These are phyloP conservation scores for Penicillium capsulatum DNA, from an alignment of 2,329 filamentous ascomycete genomes.

Conservation along the genomic window DNA sequence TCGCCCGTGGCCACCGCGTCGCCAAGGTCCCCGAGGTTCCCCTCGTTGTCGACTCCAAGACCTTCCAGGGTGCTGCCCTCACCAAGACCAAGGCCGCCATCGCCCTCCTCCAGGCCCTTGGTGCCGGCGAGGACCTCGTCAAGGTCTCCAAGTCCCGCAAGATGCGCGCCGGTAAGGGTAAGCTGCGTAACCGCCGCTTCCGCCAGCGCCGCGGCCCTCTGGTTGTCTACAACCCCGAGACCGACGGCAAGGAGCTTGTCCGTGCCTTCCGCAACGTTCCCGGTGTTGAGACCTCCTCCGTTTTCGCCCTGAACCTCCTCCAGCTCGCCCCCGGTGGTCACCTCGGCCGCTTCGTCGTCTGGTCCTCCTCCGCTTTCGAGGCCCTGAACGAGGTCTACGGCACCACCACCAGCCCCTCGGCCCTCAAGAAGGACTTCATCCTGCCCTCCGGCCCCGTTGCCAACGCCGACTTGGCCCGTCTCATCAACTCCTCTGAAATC, in stretches of 20 bases:
- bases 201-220: slow-evolving; percentile 96
- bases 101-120: slow-evolving; percentile 81
- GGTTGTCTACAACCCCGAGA: slow-evolving; percentile 93
- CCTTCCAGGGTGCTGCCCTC: slow-evolving; percentile 74
- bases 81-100: slow-evolving; percentile 86
- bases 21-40: slow-evolving; percentile 90
- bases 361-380: slow-evolving; percentile 95
- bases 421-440: slow-evolving; percentile 98
- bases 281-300: slow-evolving; percentile 93
- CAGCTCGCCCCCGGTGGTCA: slow-evolving; percentile 98
- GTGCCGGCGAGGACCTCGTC: slow-evolving; percentile 83
- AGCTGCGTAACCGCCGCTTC: slow-evolving; percentile 94
- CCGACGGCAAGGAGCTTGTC: slow-evolving; percentile 91
- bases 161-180: slow-evolving; percentile 97
- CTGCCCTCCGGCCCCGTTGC: slow-evolving; percentile 87
- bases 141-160: slow-evolving; percentile 98
- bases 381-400: slow-evolving; percentile 97
- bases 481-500: slow-evolving; percentile 99
- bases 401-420: slow-evolving; percentile 79
- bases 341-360: slow-evolving; percentile 98
- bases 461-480: slow-evolving; percentile 90
- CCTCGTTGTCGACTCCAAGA: slow-evolving; percentile 87
- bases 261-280: slow-evolving; percentile 98
- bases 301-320: slow-evolving; percentile 94
- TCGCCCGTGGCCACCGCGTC: slow-evolving; percentile 96